Evolutionary conservation across 805 yeast genomes (phyloP).

Genomic region (Nematodospora valgi): DNA sequence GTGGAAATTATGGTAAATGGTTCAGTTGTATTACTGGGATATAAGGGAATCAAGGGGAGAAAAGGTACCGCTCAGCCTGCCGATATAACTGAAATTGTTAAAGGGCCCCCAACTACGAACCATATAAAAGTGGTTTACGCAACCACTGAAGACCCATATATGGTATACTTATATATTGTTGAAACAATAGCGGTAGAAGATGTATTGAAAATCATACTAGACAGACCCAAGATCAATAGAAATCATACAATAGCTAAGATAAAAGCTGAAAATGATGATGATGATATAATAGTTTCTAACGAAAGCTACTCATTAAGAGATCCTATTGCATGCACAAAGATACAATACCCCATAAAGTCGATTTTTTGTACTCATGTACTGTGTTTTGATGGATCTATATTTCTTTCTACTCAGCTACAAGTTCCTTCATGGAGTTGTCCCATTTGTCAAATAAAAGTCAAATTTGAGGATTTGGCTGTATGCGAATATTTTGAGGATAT

Average conservation of each 20-base stretch:
- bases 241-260: conserved; percentile 51
- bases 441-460: conserved; percentile 57
- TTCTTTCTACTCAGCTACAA: conserved; percentile 69
- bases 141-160: conserved; percentile 48
- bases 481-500: conserved; percentile 74
- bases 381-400: conserved; percentile 82
- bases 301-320: conserved; percentile 69
- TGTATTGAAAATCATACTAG: conserved; percentile 19
- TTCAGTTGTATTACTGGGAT: conserved; percentile 40
- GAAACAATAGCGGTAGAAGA: conserved; percentile 27
- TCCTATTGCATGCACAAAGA: conserved; percentile 71
- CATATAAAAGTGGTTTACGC: conserved; percentile 54
- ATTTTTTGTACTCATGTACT: conserved; percentile 73
- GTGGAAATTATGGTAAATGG: conserved; percentile 65
- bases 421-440: conserved; percentile 90
- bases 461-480: conserved; percentile 57
- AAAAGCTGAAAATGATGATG: conserved; percentile 39
- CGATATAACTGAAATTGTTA: conserved; percentile 54
- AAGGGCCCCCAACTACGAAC: conserved; percentile 30
- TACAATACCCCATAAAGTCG: conserved; percentile 71
- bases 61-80: conserved; percentile 83
- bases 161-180: conserved; percentile 59
- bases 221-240: conserved; percentile 50
- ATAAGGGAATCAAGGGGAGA: conserved; percentile 69
- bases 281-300: conserved; percentile 65